Base-by-base conservation (phyloP, 306 rosid species). In the Cyclanthera cordifolia region DNA sequence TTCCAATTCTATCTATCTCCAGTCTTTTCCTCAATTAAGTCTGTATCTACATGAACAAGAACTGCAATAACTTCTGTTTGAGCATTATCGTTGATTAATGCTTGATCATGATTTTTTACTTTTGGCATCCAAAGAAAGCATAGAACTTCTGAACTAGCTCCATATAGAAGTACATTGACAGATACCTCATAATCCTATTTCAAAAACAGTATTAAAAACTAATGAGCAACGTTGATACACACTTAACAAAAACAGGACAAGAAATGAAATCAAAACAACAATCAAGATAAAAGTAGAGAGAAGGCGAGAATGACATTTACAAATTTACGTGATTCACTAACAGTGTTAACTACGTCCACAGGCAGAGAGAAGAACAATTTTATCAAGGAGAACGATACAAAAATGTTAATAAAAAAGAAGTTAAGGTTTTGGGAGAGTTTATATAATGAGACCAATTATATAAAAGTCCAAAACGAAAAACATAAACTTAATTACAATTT, bases 1-100 rank as follows among this genome's bases (percentile, higher is more conserved):
- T 66, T 66, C 52, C 55, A 16, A 9, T 66, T 59, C 6, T 8
- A 6, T 37, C 71, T 16, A 15, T 46, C 52, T 47, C 52, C 55
- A 66, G 34, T 66, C 54, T 8, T 66, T 45, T 66, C 71, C 71
- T 66, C 55, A 41, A 16, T 24, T 45, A 14, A 46, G 71, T 16
- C 41, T 66, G 71, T 66, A 46, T 21, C 54, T 23, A 66, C 23
- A 24, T 66, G 39, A 23, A 66, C 8, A 34, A 37, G 34, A 45
- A 23, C 23, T 24, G 54, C 41, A 45, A 66, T 24, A 43, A 24
- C 70, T 15, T 21, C 54, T 66, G 30, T 65, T 23, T 65, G 53
- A 65, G 54, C 34, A 43, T 65, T 45, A 45, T 45, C 23, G 6
- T 23, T 43, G 41, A 15, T 46, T 41, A 46, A 46, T 43, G 70